Percentiles rank a stretch among this genome's conserved stretches.
These are phyloP conservation scores for Aspergillus sp. DNA, from an alignment of 2,329 filamentous ascomycete genomes.

Conservation along the genomic window DNA sequence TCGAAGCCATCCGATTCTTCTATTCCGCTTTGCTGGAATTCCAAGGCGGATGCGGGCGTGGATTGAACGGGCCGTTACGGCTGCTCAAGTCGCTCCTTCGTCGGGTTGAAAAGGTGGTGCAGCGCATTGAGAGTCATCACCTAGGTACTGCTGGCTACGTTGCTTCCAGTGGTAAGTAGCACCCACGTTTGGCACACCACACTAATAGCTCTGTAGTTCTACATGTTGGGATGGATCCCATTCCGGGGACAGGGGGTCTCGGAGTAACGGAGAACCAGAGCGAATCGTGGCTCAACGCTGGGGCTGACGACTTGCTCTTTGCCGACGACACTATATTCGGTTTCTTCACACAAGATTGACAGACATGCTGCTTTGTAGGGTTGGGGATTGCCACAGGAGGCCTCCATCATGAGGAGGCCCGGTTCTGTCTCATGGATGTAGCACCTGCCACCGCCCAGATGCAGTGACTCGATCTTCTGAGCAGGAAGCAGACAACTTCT, in stretches of 20 bases:
- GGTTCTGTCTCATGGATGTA: no score
- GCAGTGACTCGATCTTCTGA: no score
- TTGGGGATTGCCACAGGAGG: no score
- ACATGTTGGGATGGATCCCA: background rate
- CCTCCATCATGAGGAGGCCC: no score
- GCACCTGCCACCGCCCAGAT: no score
- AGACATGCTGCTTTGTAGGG: background rate
- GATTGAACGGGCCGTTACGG: constrained; percentile 35
- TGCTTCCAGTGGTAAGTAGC: background rate
- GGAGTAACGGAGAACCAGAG: background rate
- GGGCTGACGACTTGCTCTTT: background rate
- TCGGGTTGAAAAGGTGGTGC: constrained; percentile 2
- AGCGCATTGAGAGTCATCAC: background rate
- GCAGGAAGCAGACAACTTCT: no score
- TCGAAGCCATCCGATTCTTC: constrained; percentile 38
- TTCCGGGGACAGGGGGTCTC: background rate
- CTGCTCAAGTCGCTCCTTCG: constrained; percentile 31
- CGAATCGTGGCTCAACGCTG: background rate
- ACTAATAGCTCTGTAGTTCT: background rate
- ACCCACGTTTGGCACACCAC: background rate
- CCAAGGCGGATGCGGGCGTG: constrained; percentile 37
- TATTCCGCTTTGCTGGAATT: constrained; percentile 38
- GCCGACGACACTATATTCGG: background rate
- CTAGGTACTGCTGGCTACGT: background rate
- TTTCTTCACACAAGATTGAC: background rate